Evolutionary conservation across 108 stramenopile genomes (phyloP).

Genomic region (Asterionellopsis glacialis): DNA sequence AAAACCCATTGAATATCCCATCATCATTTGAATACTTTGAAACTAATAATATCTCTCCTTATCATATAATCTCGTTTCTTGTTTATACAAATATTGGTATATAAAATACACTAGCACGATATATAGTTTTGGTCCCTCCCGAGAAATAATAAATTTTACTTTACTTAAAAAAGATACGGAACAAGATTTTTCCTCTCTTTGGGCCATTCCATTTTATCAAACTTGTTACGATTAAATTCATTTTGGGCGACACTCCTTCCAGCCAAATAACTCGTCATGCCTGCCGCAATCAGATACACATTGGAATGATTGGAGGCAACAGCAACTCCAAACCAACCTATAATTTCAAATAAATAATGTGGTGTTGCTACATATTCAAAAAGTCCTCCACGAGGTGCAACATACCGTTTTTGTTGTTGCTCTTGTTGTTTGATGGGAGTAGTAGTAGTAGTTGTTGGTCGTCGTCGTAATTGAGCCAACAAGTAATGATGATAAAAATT

Average conservation of each 20-base stretch:
- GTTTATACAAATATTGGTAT: too few species aligned
- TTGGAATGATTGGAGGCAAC: conserved; percentile 36
- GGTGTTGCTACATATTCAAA: conserved; percentile 57
- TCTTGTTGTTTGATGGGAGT: not conserved
- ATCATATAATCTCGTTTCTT: too few species aligned
- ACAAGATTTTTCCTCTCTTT: conserved; percentile 38
- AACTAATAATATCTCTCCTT: too few species aligned
- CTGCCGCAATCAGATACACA: conserved; percentile 24
- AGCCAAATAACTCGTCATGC: conserved; percentile 44
- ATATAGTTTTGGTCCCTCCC: too few species aligned
- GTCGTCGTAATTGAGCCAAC: conserved; percentile 35
- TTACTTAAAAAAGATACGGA: conserved; percentile 53
- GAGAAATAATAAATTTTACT: too few species aligned
- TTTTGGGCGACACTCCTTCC: conserved; percentile 53
- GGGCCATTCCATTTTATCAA: conserved; percentile 49
- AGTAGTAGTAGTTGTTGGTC: not conserved
- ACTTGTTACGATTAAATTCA: conserved; percentile 44
- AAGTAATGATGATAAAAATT: conserved; percentile 72
- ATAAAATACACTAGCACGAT: too few species aligned
- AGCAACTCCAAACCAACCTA: conserved; percentile 65
- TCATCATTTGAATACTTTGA: too few species aligned
- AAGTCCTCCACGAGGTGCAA: conserved; percentile 51
- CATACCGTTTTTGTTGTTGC: conserved; percentile 22
- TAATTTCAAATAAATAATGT: conserved; percentile 63
- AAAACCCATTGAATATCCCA: too few species aligned